phyloP scores from a whole-genome alignment of 2,329 filamentous ascomycete genomes.

The Pezicula radicicola region DNA sequence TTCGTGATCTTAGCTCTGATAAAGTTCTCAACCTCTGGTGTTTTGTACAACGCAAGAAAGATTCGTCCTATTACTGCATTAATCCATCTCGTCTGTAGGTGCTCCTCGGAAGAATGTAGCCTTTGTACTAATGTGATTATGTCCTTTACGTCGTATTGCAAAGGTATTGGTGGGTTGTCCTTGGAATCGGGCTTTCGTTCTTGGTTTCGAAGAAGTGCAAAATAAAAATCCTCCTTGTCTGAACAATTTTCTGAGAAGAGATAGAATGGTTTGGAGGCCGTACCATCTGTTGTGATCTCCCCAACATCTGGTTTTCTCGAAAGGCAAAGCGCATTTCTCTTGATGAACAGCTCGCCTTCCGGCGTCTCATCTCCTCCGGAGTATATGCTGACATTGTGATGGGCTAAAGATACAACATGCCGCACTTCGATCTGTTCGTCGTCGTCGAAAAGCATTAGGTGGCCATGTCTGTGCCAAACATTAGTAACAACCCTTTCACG shows the following conservation, averaged over 20 bases:
- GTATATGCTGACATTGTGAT: constrained; percentile 83
- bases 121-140: constrained; percentile 88
- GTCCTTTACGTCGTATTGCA: constrained; percentile 78
- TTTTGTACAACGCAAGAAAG: constrained; percentile 86
- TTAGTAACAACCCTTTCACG: background rate
- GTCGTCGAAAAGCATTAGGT: constrained; percentile 97
- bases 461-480: constrained; percentile 65
- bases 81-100: constrained; percentile 86
- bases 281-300: constrained; percentile 52
- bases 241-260: constrained; percentile 94
- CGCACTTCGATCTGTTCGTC: constrained; percentile 92
- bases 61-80: constrained; percentile 87
- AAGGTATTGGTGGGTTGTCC: constrained; percentile 61
- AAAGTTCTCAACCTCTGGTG: constrained; percentile 73
- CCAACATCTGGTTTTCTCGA: constrained; percentile 58
- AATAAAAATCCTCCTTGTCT: constrained; percentile 98
- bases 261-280: constrained; percentile 78
- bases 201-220: constrained; percentile 83
- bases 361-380: constrained; percentile 75
- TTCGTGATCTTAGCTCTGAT: constrained; percentile 87
- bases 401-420: constrained; percentile 88
- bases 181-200: constrained; percentile 60
- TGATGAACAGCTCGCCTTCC: constrained; percentile 94
- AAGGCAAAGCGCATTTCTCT: constrained; percentile 84
- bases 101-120: constrained; percentile 88